Evolutionary conservation across 2,329 filamentous ascomycete genomes (phyloP).

Genomic region (Orbilia quercus): DNA sequence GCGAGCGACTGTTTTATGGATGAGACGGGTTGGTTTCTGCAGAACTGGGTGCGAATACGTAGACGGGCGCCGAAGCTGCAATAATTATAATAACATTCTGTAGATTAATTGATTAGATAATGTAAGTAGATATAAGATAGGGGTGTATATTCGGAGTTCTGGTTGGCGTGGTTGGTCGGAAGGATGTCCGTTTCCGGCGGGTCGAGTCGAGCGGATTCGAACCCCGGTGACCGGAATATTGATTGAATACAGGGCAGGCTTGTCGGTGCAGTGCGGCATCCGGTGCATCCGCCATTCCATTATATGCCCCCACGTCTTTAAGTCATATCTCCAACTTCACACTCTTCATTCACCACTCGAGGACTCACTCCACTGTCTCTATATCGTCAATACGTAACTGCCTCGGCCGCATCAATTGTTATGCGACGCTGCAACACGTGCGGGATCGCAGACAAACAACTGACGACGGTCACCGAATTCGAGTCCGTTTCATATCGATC

Average conservation of each 20-base stretch:
- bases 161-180: too few relatives aligned
- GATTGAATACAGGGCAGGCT: not conserved
- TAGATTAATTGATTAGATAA: too few relatives aligned
- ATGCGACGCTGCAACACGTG: not conserved
- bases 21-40: conserved; percentile 18
- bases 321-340: too few relatives aligned
- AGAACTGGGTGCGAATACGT: conserved; percentile 3
- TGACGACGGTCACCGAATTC: conserved; percentile 14
- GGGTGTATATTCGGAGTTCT: not conserved
- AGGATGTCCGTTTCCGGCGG: not conserved
- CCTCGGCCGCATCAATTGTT: not conserved
- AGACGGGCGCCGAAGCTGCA: not conserved
- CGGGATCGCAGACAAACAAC: not conserved
- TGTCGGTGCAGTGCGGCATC: not conserved
- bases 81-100: too few relatives aligned
- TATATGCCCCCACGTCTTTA: not conserved
- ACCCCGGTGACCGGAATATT: not conserved
- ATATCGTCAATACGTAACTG: too few relatives aligned
- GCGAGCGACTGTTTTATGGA: conserved; percentile 7
- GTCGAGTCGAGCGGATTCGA: conserved; percentile 4
- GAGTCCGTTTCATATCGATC: conserved; percentile 38
- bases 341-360: too few relatives aligned
- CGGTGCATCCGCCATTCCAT: not conserved
- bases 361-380: too few relatives aligned
- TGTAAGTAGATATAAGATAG: too few relatives aligned